These are phyloP conservation scores for Kockovaella imperatae DNA, from an alignment of 768 basidiomycete species.

Conservation along the genomic window DNA sequence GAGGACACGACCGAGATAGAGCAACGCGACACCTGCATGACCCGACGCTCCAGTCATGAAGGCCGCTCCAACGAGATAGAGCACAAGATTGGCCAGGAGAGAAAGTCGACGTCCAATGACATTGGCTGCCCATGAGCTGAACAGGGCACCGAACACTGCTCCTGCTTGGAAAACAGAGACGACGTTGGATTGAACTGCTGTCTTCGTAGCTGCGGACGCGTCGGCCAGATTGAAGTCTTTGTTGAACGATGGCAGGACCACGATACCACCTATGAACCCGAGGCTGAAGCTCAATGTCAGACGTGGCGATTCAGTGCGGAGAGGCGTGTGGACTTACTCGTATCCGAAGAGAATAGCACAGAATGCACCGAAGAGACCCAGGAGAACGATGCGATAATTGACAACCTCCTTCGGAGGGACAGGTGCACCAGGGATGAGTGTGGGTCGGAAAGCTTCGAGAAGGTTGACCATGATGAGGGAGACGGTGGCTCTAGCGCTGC, in stretches of 20 bases:
- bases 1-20: conserved; percentile 29
- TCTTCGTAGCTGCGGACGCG: conserved; percentile 9
- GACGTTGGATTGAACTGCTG: conserved; percentile 4
- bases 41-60: conserved; percentile 6
- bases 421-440: background rate
- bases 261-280: conserved; percentile 7
- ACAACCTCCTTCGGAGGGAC: conserved; percentile 3
- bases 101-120: conserved; percentile 13
- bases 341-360: conserved; percentile 1
- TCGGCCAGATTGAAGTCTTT: conserved; percentile 27
- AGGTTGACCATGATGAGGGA: conserved; percentile 1
- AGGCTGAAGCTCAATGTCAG: background rate
- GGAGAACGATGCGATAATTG: background rate
- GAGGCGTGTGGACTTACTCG: background rate
- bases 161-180: conserved; percentile 18
- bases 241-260: conserved; percentile 17
- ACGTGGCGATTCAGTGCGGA: background rate
- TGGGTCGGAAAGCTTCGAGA: background rate
- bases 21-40: conserved; percentile 3
- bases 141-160: conserved; percentile 11
- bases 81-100: conserved; percentile 3
- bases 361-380: background rate
- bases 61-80: conserved; percentile 11
- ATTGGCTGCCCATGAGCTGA: conserved; percentile 6
- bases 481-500: too few relatives aligned